Evolutionary conservation across 1,139 yeast species (phyloP).

Genomic region (Suhomyces ambrosiae): DNA sequence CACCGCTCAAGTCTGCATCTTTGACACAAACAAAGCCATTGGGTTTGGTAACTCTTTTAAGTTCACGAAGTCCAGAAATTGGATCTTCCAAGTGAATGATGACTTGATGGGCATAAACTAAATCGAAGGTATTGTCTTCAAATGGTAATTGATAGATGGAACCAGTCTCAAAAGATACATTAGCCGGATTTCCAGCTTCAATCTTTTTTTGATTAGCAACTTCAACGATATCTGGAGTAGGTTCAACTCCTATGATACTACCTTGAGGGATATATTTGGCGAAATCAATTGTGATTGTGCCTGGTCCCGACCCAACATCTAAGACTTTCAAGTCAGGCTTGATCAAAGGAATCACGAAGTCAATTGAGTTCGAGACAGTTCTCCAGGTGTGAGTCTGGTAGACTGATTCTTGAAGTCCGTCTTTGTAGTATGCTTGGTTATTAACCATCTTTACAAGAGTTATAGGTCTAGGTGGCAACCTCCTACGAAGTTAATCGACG

Average conservation of each 20-base stretch:
- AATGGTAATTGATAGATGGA: slow-evolving; percentile 36
- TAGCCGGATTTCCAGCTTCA: slow-evolving; percentile 16
- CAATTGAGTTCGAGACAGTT: slow-evolving; percentile 32
- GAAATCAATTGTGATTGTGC: slow-evolving; percentile 39
- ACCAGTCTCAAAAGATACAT: slow-evolving; percentile 31
- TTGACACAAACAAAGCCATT: slow-evolving; percentile 27
- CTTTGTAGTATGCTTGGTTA: slow-evolving; percentile 27
- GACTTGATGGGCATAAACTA: slow-evolving; percentile 44
- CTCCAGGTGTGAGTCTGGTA: slow-evolving; percentile 40
- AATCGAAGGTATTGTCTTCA: slow-evolving; percentile 39
- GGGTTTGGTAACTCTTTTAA: slow-evolving; percentile 15
- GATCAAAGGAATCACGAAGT: slow-evolving; percentile 30
- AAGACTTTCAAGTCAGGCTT: slow-evolving; percentile 29
- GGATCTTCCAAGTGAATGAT: slow-evolving; percentile 40
- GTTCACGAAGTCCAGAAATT: slow-evolving; percentile 11
- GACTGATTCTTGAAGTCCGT: slow-evolving; percentile 25
- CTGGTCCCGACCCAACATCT: slow-evolving; percentile 49
- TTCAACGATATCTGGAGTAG: slow-evolving; percentile 31
- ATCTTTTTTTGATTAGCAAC: slow-evolving; percentile 22
- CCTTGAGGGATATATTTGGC: slow-evolving; percentile 32
- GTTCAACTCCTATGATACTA: slow-evolving; percentile 37
- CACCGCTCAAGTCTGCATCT: slow-evolving; percentile 31
- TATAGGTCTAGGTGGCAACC: too few species aligned
- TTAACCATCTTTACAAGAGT: too few species aligned
- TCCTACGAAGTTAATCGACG: too few species aligned